Evolutionary conservation across 1,284 basidiomycete species (phyloP), one percentile per base, ranked within the genome.

Genomic region (Fomitopsis pinicola): DNA sequence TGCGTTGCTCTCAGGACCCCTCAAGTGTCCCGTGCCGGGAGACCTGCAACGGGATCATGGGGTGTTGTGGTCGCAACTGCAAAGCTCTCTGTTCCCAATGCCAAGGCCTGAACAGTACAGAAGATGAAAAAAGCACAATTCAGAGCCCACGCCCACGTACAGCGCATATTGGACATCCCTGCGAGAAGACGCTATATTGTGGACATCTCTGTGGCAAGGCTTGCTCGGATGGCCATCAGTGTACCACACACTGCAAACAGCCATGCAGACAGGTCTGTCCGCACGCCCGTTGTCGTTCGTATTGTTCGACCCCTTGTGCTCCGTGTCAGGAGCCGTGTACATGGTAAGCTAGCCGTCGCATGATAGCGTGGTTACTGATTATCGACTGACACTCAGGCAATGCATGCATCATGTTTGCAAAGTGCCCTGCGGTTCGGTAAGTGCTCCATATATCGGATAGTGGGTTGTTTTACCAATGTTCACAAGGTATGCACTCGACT

Each of bases 361-460:
- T 22, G 17, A 30, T 2, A 10, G n/a, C 26, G 9, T 5, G 3
- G 4, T 5, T 12, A 14, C 28, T 56, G 30, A 28, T 54, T 9
- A 26, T 28, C 35, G 19, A 26, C 26, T 38, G 2, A 57, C 14
- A 6, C 17, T 0, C 50, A 68, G 68, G 86, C 80, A 62, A 68
- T 91, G 89, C 67, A 64, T 76, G 5, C 86, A 89, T 63, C 67
- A 78, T 30, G 54, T 59, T 1, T 91, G 89, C 62, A 82, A 82
- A 2, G 78, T 89, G n/a, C 82, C 86, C 0, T 92, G 90, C 66
- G 88, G 87, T 14, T 87, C 86, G 19, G 88, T 89, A 61, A 75
- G 85, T 77, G 6, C 7, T 17, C 5, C 22, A 10, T n/a, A 12
- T 14, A 2, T 12, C n/a, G 42, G 40, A n/a, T 28, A 5, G 12